Evolutionary conservation across 208 protist genomes (phyloP), one percentile per base, ranked within the genome.

Genomic region (Leishmania arabica): DNA sequence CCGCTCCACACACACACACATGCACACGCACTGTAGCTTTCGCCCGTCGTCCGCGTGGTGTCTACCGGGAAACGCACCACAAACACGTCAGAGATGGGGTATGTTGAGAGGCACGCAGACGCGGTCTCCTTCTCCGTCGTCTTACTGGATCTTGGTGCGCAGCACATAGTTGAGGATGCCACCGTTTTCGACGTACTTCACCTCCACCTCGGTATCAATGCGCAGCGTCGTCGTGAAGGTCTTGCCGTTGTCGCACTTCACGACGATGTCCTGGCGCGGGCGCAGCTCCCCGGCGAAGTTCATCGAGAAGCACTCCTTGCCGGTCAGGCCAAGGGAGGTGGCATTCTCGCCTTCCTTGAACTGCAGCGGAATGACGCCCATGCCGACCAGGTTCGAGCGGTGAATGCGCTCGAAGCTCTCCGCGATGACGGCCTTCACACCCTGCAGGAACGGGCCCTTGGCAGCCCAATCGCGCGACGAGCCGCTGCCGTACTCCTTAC

Each of bases 401-500:
- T 99, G 98, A 90, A 99, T 99, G 72, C 97, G 90, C 86, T 98
- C 97, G 83, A 97, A 99, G 82, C 91, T 94, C 85, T 97, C 95
- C n/a, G 97, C 96, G 71, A 99, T 92, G 54, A 99, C 95, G 34
- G 90, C 92, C 82, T 98, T 98, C 65, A 99, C 91, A 62, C 98
- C 98, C 88, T 99, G 96, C 86, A 99, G 80, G 77, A 97, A 99
- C 27, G 97, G 97, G 5, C 97, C 96, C 91, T 99, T 99, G 34
- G 97, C 98, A 2, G 98, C 98, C 98, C 98, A 99, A 85, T 99
- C 98, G 78, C 98, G 94, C 17, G 96, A 98, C 54, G 93, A 97
- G 40, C 98, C 98, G 84, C 90, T 95, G 75, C 98, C 98, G 90
- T 99, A 99, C 86, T 99, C 96, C 82, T 95, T 98, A 62, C 98